Evolutionary conservation across 1,139 yeast genomes (phyloP).

Genomic region (Blastobotrys malaysiensis): DNA sequence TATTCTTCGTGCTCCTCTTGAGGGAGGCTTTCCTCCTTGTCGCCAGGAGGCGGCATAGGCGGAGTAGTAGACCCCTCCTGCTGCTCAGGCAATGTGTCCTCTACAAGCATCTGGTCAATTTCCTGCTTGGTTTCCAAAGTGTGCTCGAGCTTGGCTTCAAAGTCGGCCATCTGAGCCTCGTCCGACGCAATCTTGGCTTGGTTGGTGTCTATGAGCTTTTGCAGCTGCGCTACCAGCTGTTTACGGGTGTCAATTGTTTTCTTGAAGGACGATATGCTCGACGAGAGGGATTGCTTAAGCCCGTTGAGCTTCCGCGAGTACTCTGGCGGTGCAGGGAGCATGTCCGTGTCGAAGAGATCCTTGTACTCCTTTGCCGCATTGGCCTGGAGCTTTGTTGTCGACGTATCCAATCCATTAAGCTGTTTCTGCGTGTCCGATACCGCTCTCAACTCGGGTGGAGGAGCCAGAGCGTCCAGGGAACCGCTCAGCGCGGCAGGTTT

Average conservation of each 20-base stretch:
- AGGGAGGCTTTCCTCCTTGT: conserved; percentile 2
- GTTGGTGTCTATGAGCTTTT: conserved; percentile 39
- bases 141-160: conserved; percentile 39
- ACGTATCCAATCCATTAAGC: conserved; percentile 2
- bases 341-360: conserved; percentile 37
- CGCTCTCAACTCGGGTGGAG: conserved; percentile 10
- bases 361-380: conserved; percentile 18
- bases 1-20: conserved; percentile 8
- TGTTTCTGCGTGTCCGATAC: conserved; percentile 3
- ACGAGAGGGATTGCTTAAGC: conserved; percentile 14
- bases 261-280: conserved; percentile 24
- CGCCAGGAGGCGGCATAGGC: conserved; percentile 13
- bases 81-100: conserved; percentile 1
- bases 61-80: conserved; percentile 27
- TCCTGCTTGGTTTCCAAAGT: conserved; percentile 43
- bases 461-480: conserved; percentile 9
- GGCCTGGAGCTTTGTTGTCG: conserved; percentile 9
- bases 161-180: conserved; percentile 39
- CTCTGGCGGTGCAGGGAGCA: conserved; percentile 48
- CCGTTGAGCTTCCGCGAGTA: conserved; percentile 41
- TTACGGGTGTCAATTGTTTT: conserved; percentile 40
- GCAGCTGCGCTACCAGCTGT: conserved; percentile 41
- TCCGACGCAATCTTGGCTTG: conserved; percentile 45
- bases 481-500: background rate
- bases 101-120: conserved; percentile 40